Conservation (phyloP, 257 asterid genomes). For the Solanum virginianum region DNA sequence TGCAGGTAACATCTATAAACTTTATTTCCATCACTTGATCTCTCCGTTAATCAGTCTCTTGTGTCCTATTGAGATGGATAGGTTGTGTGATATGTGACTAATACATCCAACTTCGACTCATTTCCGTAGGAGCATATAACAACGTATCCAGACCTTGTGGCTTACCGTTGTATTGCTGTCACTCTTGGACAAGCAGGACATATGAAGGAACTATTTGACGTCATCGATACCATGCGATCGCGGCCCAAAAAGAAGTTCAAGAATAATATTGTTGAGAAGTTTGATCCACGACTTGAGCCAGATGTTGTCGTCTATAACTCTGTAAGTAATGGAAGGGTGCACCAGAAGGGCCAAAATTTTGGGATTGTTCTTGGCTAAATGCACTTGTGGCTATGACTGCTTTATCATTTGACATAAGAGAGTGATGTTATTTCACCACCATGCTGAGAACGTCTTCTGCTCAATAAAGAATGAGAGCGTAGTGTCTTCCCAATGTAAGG, state of each 20-base stretch:
- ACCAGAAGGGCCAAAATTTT: background rate
- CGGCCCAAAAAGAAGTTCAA: constrained; percentile 81
- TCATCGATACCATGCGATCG: constrained; percentile 82
- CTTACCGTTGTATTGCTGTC: constrained; percentile 80
- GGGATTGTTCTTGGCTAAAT: background rate
- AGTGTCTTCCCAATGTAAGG: background rate
- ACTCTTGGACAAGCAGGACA: constrained; percentile 98
- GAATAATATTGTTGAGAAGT: constrained; percentile 50
- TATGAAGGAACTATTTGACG: constrained; percentile 85
- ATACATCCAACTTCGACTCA: background rate
- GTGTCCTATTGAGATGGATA: background rate
- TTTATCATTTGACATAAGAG: background rate
- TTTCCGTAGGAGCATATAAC: constrained; percentile 52
- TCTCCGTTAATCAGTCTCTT: background rate
- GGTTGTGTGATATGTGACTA: background rate
- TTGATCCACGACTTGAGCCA: constrained; percentile 92
- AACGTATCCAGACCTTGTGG: constrained; percentile 78
- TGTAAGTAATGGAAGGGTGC: constrained; percentile 32
- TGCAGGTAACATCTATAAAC: constrained; percentile 51
- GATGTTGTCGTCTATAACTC: constrained; percentile 75
- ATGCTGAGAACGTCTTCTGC: background rate
- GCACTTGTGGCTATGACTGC: background rate
- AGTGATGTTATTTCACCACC: background rate
- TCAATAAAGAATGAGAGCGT: constrained; percentile 1
- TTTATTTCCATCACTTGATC: background rate